Percentiles rank a stretch among this genome's conserved stretches.
Conservation (phyloP, 2,329 filamentous ascomycete species). For the Epichloe sylvatica region DNA sequence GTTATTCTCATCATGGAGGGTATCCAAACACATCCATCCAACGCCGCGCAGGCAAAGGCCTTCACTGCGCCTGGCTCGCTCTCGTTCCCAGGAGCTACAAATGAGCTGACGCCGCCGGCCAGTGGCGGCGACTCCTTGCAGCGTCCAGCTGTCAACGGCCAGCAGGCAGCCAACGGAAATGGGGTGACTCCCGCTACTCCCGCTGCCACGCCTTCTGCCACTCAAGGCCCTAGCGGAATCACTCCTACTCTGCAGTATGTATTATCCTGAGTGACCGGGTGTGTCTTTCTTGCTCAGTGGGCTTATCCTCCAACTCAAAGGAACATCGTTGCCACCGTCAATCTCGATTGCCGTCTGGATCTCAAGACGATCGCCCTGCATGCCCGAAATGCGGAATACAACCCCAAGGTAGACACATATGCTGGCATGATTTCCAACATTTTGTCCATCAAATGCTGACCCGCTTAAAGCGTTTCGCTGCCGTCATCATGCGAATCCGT, state of each 20-base stretch:
- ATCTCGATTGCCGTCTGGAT: constrained; percentile 91
- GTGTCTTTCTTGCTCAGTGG: constrained; percentile 24
- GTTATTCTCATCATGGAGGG: constrained; percentile 54
- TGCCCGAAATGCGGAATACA: constrained; percentile 96
- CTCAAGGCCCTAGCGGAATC: constrained; percentile 72
- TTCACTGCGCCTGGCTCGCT: constrained; percentile 88
- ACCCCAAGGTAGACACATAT: constrained; percentile 62
- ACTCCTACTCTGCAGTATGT: constrained; percentile 95
- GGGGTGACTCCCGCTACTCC: constrained; percentile 80
- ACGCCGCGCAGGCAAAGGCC: constrained; percentile 83
- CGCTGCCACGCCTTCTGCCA: constrained; percentile 77
- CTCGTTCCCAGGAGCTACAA: constrained; percentile 75
- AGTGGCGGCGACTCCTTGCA: constrained; percentile 47
- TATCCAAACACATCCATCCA: constrained; percentile 83
- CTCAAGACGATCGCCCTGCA: constrained; percentile 98
- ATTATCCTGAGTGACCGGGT: constrained; percentile 27
- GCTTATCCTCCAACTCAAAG: constrained; percentile 47
- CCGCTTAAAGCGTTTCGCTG: constrained; percentile 73
- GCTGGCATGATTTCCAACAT: constrained; percentile 9
- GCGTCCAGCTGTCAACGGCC: constrained; percentile 27
- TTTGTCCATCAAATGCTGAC: constrained; percentile 7
- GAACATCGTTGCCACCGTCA: constrained; percentile 98
- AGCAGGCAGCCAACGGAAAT: constrained; percentile 51
- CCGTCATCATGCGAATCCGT: constrained; percentile 98
- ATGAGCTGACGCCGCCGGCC: constrained; percentile 69